Conservation (phyloP, 495 filamentous ascomycete species). For the Penicillium chermesinum region DNA sequence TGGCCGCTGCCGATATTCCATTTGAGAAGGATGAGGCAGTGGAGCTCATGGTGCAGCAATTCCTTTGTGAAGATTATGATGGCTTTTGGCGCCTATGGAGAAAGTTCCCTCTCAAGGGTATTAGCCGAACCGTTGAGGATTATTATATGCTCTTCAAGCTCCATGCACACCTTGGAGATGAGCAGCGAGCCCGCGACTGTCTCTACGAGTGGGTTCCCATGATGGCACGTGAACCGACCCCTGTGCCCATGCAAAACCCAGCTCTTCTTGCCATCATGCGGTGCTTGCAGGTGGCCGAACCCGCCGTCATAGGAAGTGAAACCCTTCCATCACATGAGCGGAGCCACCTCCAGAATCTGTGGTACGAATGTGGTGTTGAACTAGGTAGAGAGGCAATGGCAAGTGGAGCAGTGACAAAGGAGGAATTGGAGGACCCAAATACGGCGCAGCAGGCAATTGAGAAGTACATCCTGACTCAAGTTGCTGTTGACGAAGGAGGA, state of each 20-base stretch:
- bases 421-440: neutral
- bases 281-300: constrained; percentile 52
- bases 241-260: constrained; percentile 39
- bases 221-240: constrained; percentile 54
- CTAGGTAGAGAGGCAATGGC: neutral
- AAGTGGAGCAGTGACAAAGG: neutral
- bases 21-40: constrained; percentile 45
- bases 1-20: constrained; percentile 33
- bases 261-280: constrained; percentile 39
- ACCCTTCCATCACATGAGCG: neutral
- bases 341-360: neutral
- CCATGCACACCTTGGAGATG: constrained; percentile 44
- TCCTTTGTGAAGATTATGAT: constrained; percentile 42
- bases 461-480: constrained; percentile 13
- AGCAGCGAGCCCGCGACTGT: constrained; percentile 41
- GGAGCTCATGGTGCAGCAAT: constrained; percentile 41
- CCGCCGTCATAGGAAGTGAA: constrained; percentile 19
- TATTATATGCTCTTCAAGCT: constrained; percentile 53
- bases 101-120: constrained; percentile 43
- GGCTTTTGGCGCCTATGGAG: constrained; percentile 61
- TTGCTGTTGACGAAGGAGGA: neutral
- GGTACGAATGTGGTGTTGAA: neutral
- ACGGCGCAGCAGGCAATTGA: constrained; percentile 14
- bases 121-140: constrained; percentile 46
- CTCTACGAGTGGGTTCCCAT: constrained; percentile 49